Evolutionary conservation across 2,329 filamentous ascomycete species (phyloP).

Genomic region (Sodiomyces alkalinus): DNA sequence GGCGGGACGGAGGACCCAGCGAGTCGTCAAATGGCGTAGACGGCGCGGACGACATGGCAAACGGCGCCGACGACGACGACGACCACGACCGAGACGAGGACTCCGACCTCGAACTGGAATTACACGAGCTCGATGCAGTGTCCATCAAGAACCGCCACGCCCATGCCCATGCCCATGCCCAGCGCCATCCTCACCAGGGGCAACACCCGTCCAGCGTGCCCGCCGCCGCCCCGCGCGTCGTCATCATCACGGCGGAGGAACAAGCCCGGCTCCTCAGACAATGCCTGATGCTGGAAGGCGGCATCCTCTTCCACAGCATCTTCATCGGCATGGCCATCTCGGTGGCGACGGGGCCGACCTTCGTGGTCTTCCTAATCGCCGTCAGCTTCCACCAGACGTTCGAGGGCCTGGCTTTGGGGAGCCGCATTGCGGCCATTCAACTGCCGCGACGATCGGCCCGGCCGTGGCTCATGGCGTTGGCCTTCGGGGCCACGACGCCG

Average conservation of each 20-base stretch:
- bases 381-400: constrained; percentile 82
- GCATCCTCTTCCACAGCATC: constrained; percentile 71
- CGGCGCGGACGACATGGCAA: constrained; percentile 1
- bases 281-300: constrained; percentile 66
- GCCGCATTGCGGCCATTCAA: constrained; percentile 68
- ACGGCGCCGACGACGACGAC: constrained; percentile 6
- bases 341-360: constrained; percentile 64
- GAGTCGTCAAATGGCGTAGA: too few species aligned
- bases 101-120: constrained; percentile 42
- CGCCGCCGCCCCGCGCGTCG: constrained; percentile 5
- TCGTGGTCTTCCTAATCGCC: constrained; percentile 64
- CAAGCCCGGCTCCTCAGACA: constrained; percentile 56
- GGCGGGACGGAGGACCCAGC: too few species aligned
- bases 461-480: constrained; percentile 72
- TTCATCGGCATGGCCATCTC: constrained; percentile 82
- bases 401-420: constrained; percentile 73
- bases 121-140: constrained; percentile 42
- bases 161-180: constrained; percentile 4
- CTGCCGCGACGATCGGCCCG: constrained; percentile 60
- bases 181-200: constrained; percentile 1
- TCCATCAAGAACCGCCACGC: constrained; percentile 14
- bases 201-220: neutral
- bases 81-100: constrained; percentile 25
- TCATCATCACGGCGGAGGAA: constrained; percentile 31
- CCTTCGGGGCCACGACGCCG: constrained; percentile 51